Percentiles rank a stretch among this genome's conserved stretches.
Conservation (phyloP, 306 rosid species). For the Pyrus bretschneideri region DNA sequence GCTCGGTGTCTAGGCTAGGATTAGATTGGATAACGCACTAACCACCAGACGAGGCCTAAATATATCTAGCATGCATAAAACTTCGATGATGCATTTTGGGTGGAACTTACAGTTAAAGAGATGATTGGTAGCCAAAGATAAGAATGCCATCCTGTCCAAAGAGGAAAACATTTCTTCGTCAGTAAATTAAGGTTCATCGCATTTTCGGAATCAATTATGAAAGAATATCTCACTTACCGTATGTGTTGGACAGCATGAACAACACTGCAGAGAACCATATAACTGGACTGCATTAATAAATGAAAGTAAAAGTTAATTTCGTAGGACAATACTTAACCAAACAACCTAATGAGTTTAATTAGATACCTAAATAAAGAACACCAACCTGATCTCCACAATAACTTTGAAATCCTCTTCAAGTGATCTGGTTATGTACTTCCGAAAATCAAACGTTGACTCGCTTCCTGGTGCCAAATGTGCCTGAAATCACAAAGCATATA, state of each 20-base stretch:
- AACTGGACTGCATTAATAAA: conserved; percentile 52
- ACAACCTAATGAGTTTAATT: not conserved
- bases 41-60: not conserved
- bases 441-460: conserved; percentile 60
- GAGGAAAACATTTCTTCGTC: conserved; percentile 1
- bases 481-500: conserved; percentile 28
- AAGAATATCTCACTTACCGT: conserved; percentile 43
- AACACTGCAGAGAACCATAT: conserved; percentile 74
- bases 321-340: conserved; percentile 3
- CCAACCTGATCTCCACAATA: conserved; percentile 76
- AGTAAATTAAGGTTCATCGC: not conserved
- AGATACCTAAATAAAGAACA: not conserved
- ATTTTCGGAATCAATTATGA: not conserved
- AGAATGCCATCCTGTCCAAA: conserved; percentile 58
- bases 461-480: conserved; percentile 75
- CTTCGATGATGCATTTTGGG: not conserved
- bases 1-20: not conserved
- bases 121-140: conserved; percentile 75
- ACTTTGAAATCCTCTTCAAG: conserved; percentile 83
- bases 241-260: conserved; percentile 45
- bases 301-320: conserved; percentile 7
- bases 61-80: not conserved
- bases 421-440: conserved; percentile 59
- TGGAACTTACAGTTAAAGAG: conserved; percentile 61
- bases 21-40: too few relatives aligned